Evolutionary conservation across 2,329 filamentous ascomycete species (phyloP).

Genomic region (Colletotrichum trifolii): DNA sequence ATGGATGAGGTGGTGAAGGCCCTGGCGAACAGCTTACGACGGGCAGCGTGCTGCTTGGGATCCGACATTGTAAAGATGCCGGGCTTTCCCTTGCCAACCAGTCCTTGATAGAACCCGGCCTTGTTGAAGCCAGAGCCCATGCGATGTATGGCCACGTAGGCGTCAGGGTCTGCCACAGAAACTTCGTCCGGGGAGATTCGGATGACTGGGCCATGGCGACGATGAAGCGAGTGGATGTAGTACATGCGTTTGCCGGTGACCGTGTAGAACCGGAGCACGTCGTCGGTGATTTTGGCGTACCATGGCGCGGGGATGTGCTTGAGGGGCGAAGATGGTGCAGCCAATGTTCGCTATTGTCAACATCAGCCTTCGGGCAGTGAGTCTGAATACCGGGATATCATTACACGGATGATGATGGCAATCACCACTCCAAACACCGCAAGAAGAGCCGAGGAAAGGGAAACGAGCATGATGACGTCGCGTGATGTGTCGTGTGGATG

Average conservation of each 20-base stretch:
- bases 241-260: slow-evolving; percentile 18
- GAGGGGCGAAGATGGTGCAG: slow-evolving; percentile 7
- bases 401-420: too few species aligned
- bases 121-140: slow-evolving; percentile 26
- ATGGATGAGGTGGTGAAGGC: slow-evolving; percentile 52
- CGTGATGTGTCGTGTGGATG: too few species aligned
- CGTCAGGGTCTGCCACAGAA: slow-evolving; percentile 17
- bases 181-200: slow-evolving; percentile 28
- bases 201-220: slow-evolving; percentile 15
- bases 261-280: slow-evolving; percentile 13
- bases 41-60: slow-evolving; percentile 11
- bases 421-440: too few species aligned
- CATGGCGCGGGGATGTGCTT: slow-evolving; percentile 27
- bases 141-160: slow-evolving; percentile 22
- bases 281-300: slow-evolving; percentile 22
- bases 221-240: slow-evolving; percentile 19
- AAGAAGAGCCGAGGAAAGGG: too few species aligned
- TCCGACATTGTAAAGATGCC: slow-evolving; percentile 19
- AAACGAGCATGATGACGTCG: too few species aligned
- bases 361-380: too few species aligned
- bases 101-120: slow-evolving; percentile 3
- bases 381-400: too few species aligned
- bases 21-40: slow-evolving; percentile 54
- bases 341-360: neutral
- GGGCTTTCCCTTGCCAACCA: neutral